phyloP scores from a whole-genome alignment of 192 early-diverging fungal genomes.

The Funneliformis mosseae region DNA sequence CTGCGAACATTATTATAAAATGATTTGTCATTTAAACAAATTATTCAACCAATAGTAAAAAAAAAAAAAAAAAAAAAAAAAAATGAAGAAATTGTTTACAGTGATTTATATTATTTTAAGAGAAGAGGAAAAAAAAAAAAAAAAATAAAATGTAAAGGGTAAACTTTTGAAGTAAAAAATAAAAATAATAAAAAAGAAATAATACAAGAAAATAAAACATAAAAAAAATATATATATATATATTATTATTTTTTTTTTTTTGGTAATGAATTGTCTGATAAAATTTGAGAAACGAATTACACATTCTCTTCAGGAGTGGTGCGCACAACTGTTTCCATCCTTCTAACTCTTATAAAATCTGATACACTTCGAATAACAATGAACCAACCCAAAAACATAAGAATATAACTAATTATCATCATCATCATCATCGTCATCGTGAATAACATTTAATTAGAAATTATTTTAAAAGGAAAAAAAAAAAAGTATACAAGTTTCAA shows the following conservation, averaged over 20 bases:
- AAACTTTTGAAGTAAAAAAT: slow-evolving; percentile 31
- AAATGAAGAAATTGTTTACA: not conserved
- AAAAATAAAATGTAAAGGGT: not conserved
- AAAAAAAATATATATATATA: not conserved
- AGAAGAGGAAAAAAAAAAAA: not conserved
- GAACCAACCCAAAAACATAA: slow-evolving; percentile 74
- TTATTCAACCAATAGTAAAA: not conserved
- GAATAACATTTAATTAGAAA: too few species aligned
- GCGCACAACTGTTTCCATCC: slow-evolving; percentile 69
- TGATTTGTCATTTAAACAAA: not conserved
- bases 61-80: not conserved
- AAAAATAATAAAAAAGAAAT: not conserved
- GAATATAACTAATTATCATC: slow-evolving; percentile 59
- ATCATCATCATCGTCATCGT: not conserved
- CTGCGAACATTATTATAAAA: too few species aligned
- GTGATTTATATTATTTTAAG: not conserved
- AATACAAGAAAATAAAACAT: slow-evolving; percentile 3
- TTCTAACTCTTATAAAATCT: slow-evolving; percentile 72
- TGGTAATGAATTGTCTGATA: not conserved
- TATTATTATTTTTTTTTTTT: too few species aligned
- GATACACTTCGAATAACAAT: slow-evolving; percentile 72
- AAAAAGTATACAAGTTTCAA: too few species aligned
- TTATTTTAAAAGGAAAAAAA: too few species aligned
- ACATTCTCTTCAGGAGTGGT: slow-evolving; percentile 34
- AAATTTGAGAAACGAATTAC: not conserved